These are phyloP conservation scores for Lactarius trivialis DNA, from an alignment of 768 basidiomycete genomes.

Conservation along the genomic window DNA sequence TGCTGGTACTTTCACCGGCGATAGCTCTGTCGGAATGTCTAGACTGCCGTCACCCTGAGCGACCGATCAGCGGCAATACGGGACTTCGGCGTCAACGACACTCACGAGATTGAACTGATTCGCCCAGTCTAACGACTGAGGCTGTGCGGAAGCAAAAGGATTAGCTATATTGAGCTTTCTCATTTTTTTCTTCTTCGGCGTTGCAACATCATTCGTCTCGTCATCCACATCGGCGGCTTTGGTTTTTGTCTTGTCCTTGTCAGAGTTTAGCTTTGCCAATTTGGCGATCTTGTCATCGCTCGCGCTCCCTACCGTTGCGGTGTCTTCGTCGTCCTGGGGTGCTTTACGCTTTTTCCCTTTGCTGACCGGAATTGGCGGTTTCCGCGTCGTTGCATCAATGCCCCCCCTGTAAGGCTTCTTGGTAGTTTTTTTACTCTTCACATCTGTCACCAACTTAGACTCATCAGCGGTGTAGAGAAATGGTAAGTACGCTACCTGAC, in stretches of 20 bases:
- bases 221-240: not conserved
- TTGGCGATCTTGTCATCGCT: not conserved
- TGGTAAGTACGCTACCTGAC: not conserved
- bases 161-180: slow-evolving; percentile 18
- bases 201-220: slow-evolving; percentile 4
- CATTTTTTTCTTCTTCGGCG: slow-evolving; percentile 22
- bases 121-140: slow-evolving; percentile 19
- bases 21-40: slow-evolving; percentile 18
- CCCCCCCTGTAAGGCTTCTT: slow-evolving; percentile 20
- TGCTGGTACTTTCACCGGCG: slow-evolving; percentile 21
- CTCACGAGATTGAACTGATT: slow-evolving; percentile 17
- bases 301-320: slow-evolving; percentile 5
- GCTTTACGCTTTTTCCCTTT: slow-evolving; percentile 41
- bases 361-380: not conserved
- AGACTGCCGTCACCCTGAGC: slow-evolving; percentile 17
- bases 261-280: not conserved
- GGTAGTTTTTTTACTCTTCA: slow-evolving; percentile 5
- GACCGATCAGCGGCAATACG: not conserved
- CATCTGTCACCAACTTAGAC: not conserved
- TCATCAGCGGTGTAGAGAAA: not conserved
- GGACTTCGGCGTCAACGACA: not conserved
- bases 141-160: slow-evolving; percentile 12
- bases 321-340: slow-evolving; percentile 24
- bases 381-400: slow-evolving; percentile 11
- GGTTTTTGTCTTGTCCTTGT: not conserved